phyloP scores from a whole-genome alignment of 2,329 filamentous ascomycete genomes.

The Penicillium palitans region DNA sequence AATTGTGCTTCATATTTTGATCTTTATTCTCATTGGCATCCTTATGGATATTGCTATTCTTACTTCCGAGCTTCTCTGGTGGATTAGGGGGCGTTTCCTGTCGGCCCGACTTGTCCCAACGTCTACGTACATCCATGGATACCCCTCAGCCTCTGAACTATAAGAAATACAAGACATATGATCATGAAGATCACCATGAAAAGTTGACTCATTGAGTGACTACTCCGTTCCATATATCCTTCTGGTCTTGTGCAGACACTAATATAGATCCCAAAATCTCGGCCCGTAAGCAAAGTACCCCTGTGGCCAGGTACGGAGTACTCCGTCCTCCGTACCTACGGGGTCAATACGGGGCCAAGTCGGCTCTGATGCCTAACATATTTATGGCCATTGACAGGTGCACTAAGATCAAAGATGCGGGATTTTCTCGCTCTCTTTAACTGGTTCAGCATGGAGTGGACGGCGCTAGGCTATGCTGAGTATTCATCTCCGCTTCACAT shows the following conservation, averaged over 20 bases:
- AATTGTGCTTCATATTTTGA: background rate
- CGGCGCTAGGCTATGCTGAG: background rate
- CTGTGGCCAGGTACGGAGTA: background rate
- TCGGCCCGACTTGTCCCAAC: conserved; percentile 1
- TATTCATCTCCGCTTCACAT: background rate
- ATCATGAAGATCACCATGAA: background rate
- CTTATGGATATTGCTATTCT: background rate
- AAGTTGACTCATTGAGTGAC: background rate
- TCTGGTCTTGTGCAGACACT: background rate
- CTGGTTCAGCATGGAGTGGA: background rate
- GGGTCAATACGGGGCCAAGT: background rate
- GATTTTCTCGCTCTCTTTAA: conserved; percentile 1
- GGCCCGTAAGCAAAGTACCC: background rate
- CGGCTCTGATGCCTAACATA: background rate
- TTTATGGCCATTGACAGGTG: background rate
- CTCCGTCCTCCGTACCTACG: background rate
- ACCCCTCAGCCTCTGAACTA: background rate
- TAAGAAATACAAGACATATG: background rate
- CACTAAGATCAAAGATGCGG: background rate
- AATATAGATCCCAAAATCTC: background rate
- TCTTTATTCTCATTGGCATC: background rate
- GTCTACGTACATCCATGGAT: background rate
- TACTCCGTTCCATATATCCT: background rate
- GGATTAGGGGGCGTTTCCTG: background rate
- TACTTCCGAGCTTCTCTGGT: background rate